Base-by-base conservation (phyloP, 805 yeast species). In the Yarrowia deformans region DNA sequence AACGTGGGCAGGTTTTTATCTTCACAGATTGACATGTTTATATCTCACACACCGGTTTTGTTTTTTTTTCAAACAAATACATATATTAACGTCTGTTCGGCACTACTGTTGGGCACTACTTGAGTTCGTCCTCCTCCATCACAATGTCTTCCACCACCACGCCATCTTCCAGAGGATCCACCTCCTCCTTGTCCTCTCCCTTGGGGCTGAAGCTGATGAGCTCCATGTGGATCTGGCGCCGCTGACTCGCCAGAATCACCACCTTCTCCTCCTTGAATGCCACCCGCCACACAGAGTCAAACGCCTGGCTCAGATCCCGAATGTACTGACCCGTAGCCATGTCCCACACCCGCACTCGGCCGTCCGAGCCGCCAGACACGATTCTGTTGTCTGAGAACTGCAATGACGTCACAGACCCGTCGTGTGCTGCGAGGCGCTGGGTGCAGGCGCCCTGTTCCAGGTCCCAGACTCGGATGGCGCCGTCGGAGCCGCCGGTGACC, bases 401-500 rank as follows among this genome's bases (percentile, higher is more conserved):
- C 54, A 81, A 73, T n/a, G 81, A 76, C 13, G 83, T 79, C 19
- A 81, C 81, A 16, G 83, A 76, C 68, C 79, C 78, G 70, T 81
- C 83, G 71, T 81, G 84, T 8, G 84, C 83, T 23, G 82, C 82
- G 12, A 81, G 75, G 19, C 83, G 72, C 77, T 91, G 95, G 0
- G 93, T 87, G 77, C 98, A 94, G 71, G 83, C 84, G 29, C 94
- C 95, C 13, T 87, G 85, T 29, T 84, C 82, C 12, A 97, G 90
- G 78, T 94, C 97, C 87, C 93, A 88, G 10, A 94, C 81, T 68
- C 97, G 83, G 0, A 95, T 86, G 43, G 88, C 84, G 0, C 98
- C 98, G 76, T 89, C 89, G 43, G 88, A 85, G 75, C 95, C 97
- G 0, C 98, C 98, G 0, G 97, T 88, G 0, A 92, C 87, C 50